Conservation (phyloP, 306 rosid species). For the Casuarina equisetifolia region DNA sequence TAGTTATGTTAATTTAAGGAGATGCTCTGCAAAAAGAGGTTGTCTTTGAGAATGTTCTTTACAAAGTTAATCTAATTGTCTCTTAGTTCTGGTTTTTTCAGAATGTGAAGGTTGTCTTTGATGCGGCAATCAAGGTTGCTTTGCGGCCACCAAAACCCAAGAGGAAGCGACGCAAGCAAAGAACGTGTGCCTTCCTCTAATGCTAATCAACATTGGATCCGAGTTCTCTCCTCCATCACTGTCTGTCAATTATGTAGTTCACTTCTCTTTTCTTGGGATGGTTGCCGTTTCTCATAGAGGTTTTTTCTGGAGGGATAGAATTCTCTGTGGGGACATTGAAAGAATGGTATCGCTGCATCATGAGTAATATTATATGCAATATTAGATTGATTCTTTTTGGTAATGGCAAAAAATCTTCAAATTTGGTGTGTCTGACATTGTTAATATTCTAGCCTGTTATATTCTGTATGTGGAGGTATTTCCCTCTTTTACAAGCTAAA, state of each 20-base stretch:
- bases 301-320: not conserved
- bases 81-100: not conserved
- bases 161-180: conserved; percentile 30
- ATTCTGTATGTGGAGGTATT: too few relatives aligned
- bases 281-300: not conserved
- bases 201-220: not conserved
- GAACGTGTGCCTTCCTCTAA: conserved; percentile 29
- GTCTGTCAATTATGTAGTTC: not conserved
- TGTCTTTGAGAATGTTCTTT: not conserved
- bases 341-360: not conserved
- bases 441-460: too few relatives aligned
- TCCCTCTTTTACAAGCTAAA: too few relatives aligned
- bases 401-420: not conserved
- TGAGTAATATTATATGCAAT: not conserved
- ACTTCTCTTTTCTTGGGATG: not conserved
- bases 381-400: not conserved
- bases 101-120: conserved; percentile 45
- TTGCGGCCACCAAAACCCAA: conserved; percentile 34
- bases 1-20: not conserved
- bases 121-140: conserved; percentile 42
- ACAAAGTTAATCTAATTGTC: not conserved
- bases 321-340: not conserved
- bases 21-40: too few relatives aligned
- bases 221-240: not conserved
- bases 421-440: too few relatives aligned